These are phyloP conservation scores for Bertia moriformis DNA, from an alignment of 2,329 filamentous ascomycete genomes.

Conservation along the genomic window DNA sequence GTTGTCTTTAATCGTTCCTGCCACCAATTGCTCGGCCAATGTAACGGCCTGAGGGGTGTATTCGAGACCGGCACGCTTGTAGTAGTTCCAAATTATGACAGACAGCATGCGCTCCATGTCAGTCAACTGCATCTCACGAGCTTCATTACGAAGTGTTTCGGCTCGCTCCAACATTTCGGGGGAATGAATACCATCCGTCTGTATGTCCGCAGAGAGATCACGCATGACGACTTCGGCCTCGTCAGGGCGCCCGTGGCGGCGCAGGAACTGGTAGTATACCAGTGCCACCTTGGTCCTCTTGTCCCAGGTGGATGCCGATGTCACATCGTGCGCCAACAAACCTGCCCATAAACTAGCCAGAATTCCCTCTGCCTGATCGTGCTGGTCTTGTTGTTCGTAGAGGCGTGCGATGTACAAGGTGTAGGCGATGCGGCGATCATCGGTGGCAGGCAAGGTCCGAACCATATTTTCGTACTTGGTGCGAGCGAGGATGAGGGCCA, in stretches of 20 bases:
- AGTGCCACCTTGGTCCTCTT: background rate
- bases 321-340: background rate
- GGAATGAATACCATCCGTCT: background rate
- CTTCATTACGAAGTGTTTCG: background rate
- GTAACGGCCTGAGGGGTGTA: background rate
- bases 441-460: background rate
- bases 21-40: background rate
- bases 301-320: background rate
- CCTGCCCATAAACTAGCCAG: background rate
- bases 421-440: background rate
- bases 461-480: conserved; percentile 1
- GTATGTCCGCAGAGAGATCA: background rate
- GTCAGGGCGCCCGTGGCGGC: background rate
- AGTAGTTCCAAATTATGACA: background rate
- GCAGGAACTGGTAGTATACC: background rate
- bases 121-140: background rate
- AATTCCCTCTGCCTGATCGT: background rate
- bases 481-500: background rate
- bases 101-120: background rate
- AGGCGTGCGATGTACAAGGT: background rate
- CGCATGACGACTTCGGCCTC: background rate
- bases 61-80: background rate
- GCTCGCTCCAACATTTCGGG: background rate
- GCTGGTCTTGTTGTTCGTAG: background rate
- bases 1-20: background rate